These are phyloP conservation scores for Lycium barbarum DNA, from an alignment of 257 asterid species.

Conservation along the genomic window DNA sequence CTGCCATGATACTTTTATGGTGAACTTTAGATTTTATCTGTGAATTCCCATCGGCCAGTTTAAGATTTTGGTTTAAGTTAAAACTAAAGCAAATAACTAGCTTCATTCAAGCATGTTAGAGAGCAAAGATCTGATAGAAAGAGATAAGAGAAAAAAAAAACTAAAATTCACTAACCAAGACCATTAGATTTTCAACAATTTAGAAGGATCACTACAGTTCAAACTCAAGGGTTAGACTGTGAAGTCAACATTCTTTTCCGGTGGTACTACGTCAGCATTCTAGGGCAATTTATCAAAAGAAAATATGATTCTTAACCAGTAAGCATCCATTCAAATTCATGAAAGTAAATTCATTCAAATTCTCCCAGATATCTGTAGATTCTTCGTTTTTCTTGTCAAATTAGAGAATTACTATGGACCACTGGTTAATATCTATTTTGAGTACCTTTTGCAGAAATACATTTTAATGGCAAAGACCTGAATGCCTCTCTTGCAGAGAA, in stretches of 20 bases:
- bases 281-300: neutral
- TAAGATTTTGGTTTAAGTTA: neutral
- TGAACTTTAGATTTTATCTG: neutral
- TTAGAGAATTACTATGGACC: neutral
- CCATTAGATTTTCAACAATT: neutral
- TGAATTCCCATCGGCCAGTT: constrained; percentile 3
- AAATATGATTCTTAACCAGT: constrained; percentile 7
- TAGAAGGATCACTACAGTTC: neutral
- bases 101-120: constrained; percentile 23
- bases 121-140: constrained; percentile 9
- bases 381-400: neutral
- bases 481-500: neutral
- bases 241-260: neutral
- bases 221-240: constrained; percentile 12
- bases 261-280: constrained; percentile 8
- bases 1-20: constrained; percentile 7
- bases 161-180: constrained; percentile 9
- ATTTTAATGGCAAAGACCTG: neutral
- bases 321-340: constrained; percentile 13
- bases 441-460: neutral
- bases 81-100: constrained; percentile 2
- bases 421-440: neutral
- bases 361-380: neutral
- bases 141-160: constrained; percentile 11
- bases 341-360: constrained; percentile 7